Evolutionary conservation across 2,329 filamentous ascomycete genomes (phyloP).

Genomic region (Penicillium sp.): DNA sequence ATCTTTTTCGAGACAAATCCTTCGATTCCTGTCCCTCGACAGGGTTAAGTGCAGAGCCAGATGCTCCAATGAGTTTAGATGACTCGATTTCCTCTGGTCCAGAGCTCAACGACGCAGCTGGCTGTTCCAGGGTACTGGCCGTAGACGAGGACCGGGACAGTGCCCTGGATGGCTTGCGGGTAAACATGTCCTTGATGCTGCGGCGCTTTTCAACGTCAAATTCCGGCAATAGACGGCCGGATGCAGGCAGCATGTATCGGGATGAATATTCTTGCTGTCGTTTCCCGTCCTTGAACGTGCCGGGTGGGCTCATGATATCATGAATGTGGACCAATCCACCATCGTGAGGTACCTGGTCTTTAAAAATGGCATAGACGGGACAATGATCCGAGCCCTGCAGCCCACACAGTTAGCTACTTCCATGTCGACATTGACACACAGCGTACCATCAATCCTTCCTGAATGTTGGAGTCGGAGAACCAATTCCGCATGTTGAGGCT

Average conservation of each 20-base stretch:
- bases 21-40: constrained; percentile 1
- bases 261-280: constrained; percentile 60
- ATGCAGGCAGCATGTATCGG: constrained; percentile 64
- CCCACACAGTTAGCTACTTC: constrained; percentile 16
- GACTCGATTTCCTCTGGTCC: background rate
- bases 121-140: constrained; percentile 14
- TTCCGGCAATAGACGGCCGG: constrained; percentile 77
- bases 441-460: constrained; percentile 71
- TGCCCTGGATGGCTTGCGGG: constrained; percentile 46
- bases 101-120: constrained; percentile 6
- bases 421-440: background rate
- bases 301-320: constrained; percentile 72
- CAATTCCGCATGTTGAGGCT: constrained; percentile 71
- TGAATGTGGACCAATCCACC: constrained; percentile 50
- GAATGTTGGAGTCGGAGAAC: constrained; percentile 77
- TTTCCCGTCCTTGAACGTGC: constrained; percentile 62
- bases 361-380: constrained; percentile 74
- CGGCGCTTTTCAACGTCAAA: constrained; percentile 65
- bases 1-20: constrained; percentile 35
- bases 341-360: constrained; percentile 54
- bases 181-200: constrained; percentile 92
- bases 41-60: background rate
- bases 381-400: constrained; percentile 83
- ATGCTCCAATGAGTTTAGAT: background rate
- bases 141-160: constrained; percentile 1